Base-by-base conservation (phyloP, 495 filamentous ascomycete species). In the Aspergillus taichungensis region DNA sequence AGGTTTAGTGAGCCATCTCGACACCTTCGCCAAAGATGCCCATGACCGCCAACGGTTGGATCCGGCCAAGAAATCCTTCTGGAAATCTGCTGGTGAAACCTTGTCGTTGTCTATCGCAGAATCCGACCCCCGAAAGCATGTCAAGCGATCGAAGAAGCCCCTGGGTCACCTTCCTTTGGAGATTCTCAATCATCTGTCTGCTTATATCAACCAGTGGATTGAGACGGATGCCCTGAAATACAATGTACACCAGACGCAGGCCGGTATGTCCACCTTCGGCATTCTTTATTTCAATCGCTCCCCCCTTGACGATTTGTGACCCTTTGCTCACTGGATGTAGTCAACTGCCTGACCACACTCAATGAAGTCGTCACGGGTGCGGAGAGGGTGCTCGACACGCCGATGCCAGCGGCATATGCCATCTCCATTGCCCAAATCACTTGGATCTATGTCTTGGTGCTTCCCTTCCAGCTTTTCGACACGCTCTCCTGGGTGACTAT, bases 401-500 rank as follows among this genome's bases (percentile, higher is more conserved):
- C 88, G 3, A 70, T 94, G 5, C 88, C 88, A 11, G 75, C 86
- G 42, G 88, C 86, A 13, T 95, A 95, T 71, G 76, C 74, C 40
- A 95, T 95, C 55, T 79, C 85, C 41, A 90, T 94, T 51, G 74
- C 80, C 13, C 88, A 94, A 52, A 91, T 94, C 54, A 84, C 87
- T 30, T 90, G 86, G 84, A 74, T 91, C 38, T 95, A 94, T 62
- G 79, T 94, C 37, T 60, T 89, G 29, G 64, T 87, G 3, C 77
- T 95, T 3, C 88, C 88, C 6, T 94, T 94, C 77, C 88, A 95
- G 56, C 76, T 95, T 6, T 79, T 74, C 51, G 49, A 59, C 2
- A 51, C 61, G 2, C 72, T 91, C 0, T 55, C 59, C 3, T 94
- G 83, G 82, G 73, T 88, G 37, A 84, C 87, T 10, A 91, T 95